Evolutionary conservation across 106 monocot genomes (phyloP).

Genomic region (Agapanthus africanus): DNA sequence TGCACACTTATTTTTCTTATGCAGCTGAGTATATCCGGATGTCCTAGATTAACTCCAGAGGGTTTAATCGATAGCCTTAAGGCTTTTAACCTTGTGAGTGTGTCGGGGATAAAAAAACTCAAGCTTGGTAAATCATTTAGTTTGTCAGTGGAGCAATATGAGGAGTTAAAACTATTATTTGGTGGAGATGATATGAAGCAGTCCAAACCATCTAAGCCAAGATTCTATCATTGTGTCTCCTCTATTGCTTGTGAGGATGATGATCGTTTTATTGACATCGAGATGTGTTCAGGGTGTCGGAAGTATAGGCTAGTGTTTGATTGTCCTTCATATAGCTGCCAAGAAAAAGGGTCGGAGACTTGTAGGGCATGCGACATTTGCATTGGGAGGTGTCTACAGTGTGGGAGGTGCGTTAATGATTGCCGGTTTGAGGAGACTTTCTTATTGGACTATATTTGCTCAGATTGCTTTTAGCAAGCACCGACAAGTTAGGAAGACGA

Average conservation of each 20-base stretch:
- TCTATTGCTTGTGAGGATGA: constrained; percentile 20
- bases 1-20: constrained; percentile 4
- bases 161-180: constrained; percentile 26
- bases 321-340: constrained; percentile 40
- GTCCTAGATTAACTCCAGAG: constrained; percentile 28
- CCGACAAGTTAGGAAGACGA: neutral
- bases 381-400: constrained; percentile 40
- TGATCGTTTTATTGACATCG: constrained; percentile 39
- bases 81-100: constrained; percentile 18
- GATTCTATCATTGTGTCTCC: constrained; percentile 30
- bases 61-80: constrained; percentile 39
- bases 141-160: constrained; percentile 25
- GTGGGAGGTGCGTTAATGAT: constrained; percentile 53
- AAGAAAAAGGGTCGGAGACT: neutral
- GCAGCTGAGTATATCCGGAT: constrained; percentile 45
- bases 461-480: constrained; percentile 18
- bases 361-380: constrained; percentile 51
- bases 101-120: constrained; percentile 25
- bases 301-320: constrained; percentile 47
- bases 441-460: constrained; percentile 33
- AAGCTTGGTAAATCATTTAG: constrained; percentile 33
- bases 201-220: constrained; percentile 6
- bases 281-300: constrained; percentile 42
- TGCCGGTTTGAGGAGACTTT: constrained; percentile 42
- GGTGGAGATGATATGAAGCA: constrained; percentile 13